phyloP scores from a whole-genome alignment of 2,329 filamentous ascomycete genomes.

The Ophiostoma sp. region DNA sequence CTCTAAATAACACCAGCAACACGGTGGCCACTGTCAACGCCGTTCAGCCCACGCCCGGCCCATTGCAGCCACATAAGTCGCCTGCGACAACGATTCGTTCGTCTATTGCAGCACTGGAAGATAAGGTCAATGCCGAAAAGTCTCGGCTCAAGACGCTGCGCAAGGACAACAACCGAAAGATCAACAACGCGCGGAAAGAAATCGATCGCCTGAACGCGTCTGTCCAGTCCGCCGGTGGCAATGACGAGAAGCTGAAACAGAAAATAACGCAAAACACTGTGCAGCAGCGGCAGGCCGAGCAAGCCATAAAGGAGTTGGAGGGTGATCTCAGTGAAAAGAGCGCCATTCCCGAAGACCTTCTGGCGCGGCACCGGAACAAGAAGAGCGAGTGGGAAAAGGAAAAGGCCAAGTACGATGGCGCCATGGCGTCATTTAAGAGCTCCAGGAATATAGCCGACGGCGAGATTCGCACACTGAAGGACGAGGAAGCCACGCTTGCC shows the following conservation, averaged over 20 bases:
- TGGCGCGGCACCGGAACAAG: slow-evolving; percentile 50
- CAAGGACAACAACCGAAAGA: slow-evolving; percentile 67
- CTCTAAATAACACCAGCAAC: slow-evolving; percentile 33
- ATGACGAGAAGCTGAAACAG: slow-evolving; percentile 70
- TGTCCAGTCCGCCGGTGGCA: slow-evolving; percentile 63
- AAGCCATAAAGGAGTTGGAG: slow-evolving; percentile 37
- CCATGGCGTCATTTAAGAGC: slow-evolving; percentile 49
- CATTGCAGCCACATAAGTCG: slow-evolving; percentile 65
- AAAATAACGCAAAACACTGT: slow-evolving; percentile 71
- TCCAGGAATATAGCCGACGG: slow-evolving; percentile 59
- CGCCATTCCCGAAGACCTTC: slow-evolving; percentile 57
- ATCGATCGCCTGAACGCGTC: slow-evolving; percentile 64
- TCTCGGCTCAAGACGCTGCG: slow-evolving; percentile 63
- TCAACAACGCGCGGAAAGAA: slow-evolving; percentile 65
- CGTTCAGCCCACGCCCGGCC: slow-evolving; percentile 32
- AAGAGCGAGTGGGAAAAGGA: slow-evolving; percentile 51
- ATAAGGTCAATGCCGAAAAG: slow-evolving; percentile 64
- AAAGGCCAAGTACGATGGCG: slow-evolving; percentile 56
- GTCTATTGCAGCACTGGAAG: slow-evolving; percentile 67
- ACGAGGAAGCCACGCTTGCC: slow-evolving; percentile 58
- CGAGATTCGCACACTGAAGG: slow-evolving; percentile 57
- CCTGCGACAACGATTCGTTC: slow-evolving; percentile 71
- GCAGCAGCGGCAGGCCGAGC: slow-evolving; percentile 59
- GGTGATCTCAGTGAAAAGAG: slow-evolving; percentile 62
- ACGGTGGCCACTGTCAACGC: slow-evolving; percentile 36